These are phyloP conservation scores for Aspergillus ibericus DNA, from an alignment of 2,329 filamentous ascomycete genomes.

Conservation along the genomic window DNA sequence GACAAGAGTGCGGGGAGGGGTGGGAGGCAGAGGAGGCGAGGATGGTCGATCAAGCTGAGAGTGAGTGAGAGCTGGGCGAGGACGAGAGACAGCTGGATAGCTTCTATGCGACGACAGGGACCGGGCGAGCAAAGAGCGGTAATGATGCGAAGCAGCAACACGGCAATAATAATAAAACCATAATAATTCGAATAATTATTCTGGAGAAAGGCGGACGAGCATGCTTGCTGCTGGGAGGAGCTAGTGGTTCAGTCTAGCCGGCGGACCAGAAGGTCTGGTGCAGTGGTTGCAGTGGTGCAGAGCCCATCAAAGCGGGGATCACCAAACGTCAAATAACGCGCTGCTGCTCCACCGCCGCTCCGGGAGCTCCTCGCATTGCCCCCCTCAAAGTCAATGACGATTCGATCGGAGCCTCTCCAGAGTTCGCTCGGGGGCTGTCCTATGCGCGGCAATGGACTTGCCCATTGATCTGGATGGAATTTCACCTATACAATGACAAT, in stretches of 20 bases:
- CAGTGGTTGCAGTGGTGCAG: not conserved
- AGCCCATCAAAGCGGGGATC: constrained; percentile 3
- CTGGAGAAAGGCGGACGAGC: not conserved
- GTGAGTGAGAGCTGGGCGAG: not conserved
- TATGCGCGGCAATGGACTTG: not conserved
- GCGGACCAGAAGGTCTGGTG: not conserved
- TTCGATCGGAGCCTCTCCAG: not conserved
- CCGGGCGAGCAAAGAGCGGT: not conserved
- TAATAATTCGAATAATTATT: not conserved
- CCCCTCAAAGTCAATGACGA: not conserved
- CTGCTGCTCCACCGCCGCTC: not conserved
- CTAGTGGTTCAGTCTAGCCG: not conserved
- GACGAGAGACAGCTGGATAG: not conserved
- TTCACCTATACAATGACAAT: no score
- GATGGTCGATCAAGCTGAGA: not conserved
- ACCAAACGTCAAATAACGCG: constrained; percentile 6
- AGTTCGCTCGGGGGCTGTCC: not conserved
- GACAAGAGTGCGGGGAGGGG: constrained; percentile 17
- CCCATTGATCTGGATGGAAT: no score
- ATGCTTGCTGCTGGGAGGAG: not conserved
- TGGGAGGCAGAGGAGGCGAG: not conserved
- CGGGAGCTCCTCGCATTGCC: not conserved
- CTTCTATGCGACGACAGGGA: constrained; percentile 1
- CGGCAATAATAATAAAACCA: not conserved
- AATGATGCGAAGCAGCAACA: not conserved